Evolutionary conservation across 768 basidiomycete species (phyloP).

Genomic region (Pilatotrama ljubarskyi): DNA sequence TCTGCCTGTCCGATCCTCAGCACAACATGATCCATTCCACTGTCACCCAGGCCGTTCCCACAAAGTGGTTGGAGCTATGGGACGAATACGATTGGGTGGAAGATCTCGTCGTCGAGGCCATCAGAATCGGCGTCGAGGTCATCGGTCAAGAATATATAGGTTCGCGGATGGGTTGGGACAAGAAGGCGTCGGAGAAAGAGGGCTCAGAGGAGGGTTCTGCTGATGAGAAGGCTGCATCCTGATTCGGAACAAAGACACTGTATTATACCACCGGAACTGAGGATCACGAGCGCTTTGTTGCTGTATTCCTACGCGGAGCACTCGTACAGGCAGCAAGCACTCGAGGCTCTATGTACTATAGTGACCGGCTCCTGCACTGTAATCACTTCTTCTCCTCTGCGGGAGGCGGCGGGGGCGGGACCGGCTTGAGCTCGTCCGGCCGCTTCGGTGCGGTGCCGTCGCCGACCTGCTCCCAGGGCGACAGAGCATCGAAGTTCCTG

Average conservation of each 20-base stretch:
- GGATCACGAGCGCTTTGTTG: neutral
- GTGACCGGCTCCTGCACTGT: conserved; percentile 13
- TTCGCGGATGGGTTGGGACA: conserved; percentile 80
- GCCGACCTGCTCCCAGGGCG: conserved; percentile 96
- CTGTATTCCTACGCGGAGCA: neutral
- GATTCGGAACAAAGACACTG: conserved; percentile 3
- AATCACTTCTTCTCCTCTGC: conserved; percentile 81
- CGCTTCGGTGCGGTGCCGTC: conserved; percentile 52
- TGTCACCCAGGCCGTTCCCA: conserved; percentile 80
- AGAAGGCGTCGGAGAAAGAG: conserved; percentile 20
- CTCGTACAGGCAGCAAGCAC: neutral
- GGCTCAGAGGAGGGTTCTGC: conserved; percentile 9
- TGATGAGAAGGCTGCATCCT: conserved; percentile 13
- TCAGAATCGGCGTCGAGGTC: conserved; percentile 84
- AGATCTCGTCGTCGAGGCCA: conserved; percentile 84
- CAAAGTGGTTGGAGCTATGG: conserved; percentile 87
- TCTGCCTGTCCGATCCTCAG: conserved; percentile 71
- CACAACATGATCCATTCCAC: conserved; percentile 79
- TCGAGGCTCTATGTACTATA: conserved; percentile 18
- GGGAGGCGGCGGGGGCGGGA: conserved; percentile 74
- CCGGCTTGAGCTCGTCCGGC: conserved; percentile 74
- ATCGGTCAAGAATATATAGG: conserved; percentile 92
- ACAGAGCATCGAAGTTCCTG: conserved; percentile 92
- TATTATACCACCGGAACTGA: conserved; percentile 6
- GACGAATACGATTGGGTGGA: conserved; percentile 97